A percentile compares a stretch with the other conserved stretches of the same genome.
Evolutionary conservation across 2,329 filamentous ascomycete species (phyloP).

Genomic region (Trichoderma hamatum): DNA sequence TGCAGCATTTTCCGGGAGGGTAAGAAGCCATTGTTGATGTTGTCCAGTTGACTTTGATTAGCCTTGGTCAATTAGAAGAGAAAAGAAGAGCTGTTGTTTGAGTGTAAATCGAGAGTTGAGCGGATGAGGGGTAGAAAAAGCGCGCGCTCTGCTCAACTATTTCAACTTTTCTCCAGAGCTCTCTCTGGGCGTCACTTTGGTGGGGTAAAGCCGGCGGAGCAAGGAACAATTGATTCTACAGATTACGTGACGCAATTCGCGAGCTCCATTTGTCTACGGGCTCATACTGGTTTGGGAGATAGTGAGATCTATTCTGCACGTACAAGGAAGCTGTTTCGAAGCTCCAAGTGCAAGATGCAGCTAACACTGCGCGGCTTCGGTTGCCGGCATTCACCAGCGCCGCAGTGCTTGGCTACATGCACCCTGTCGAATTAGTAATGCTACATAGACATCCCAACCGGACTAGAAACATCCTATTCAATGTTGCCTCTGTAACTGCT

Average conservation of each 20-base stretch:
- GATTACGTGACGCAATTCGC: slow-evolving; percentile 15
- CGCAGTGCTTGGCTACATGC: no score
- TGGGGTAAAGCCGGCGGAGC: slow-evolving; percentile 9
- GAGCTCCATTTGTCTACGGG: slow-evolving; percentile 1
- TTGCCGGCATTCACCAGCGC: neutral
- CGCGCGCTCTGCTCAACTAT: slow-evolving; percentile 8
- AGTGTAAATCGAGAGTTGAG: neutral
- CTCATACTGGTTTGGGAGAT: neutral
- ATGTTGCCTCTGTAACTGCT: neutral
- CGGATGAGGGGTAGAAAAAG: neutral
- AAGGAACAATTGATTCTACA: neutral
- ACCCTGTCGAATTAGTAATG: no score
- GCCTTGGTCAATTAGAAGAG: neutral
- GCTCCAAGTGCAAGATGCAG: neutral
- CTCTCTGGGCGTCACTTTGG: neutral
- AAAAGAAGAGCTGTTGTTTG: neutral
- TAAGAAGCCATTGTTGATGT: slow-evolving; percentile 54
- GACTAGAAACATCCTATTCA: neutral
- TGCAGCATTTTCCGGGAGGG: slow-evolving; percentile 56
- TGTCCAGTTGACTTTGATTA: neutral
- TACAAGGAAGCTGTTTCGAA: neutral
- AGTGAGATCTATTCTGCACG: neutral
- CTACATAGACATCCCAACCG: no score
- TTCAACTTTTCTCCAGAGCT: neutral
- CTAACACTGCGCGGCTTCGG: neutral